Base-by-base conservation (phyloP, 1,284 basidiomycete genomes). In the Ganoderma boninense region DNA sequence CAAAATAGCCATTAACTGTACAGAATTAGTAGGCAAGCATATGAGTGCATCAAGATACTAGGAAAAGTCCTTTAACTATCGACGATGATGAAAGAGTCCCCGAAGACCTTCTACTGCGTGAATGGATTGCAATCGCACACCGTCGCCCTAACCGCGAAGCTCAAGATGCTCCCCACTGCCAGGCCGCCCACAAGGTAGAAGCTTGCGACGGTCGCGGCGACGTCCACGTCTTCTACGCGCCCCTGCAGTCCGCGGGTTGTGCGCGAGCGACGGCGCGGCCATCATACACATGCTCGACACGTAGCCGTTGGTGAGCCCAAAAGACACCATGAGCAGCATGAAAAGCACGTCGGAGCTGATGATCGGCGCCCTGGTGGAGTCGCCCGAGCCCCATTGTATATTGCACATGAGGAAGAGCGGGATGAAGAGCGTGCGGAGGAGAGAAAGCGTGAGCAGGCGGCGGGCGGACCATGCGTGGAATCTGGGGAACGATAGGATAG, bases 321-420 rank as follows among this genome's bases (percentile, higher is more conserved):
- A 94, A 0, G 83, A 71, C 66, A 94, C 82, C 8, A 97, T 82
- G 65, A 96, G 87, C 64, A 90, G 62, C 86, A 96, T 91, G 84
- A 91, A 97, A 18, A 91, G 67, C 42, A 87, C 64, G 78, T 97
- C 95, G 2, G 94, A 94, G 80, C 84, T 89, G 81, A 95, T 90
- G 69, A 91, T 14, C 88, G 89, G 57, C 80, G 67, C 29, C 14
- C 66, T 32, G 6, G 80, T 70, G 16, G 80, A 68, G 6, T 73
- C 71, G n/a, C 78, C 56, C 11, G 80, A 77, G 49, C 85, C 82
- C 57, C 85, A 85, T 73, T 89, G 87, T 46, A 95, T 78, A 78
- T 97, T 97, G 85, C 95, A 97, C 78, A 92, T 85, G 26, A 97
- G 86, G 81, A 97, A 92, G 57, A 97, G 77, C 35, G 95, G 94